Percentiles rank a stretch among this genome's conserved stretches.
Conservation (phyloP, 2,329 filamentous ascomycete species). For the Hypoxylon sp. region DNA sequence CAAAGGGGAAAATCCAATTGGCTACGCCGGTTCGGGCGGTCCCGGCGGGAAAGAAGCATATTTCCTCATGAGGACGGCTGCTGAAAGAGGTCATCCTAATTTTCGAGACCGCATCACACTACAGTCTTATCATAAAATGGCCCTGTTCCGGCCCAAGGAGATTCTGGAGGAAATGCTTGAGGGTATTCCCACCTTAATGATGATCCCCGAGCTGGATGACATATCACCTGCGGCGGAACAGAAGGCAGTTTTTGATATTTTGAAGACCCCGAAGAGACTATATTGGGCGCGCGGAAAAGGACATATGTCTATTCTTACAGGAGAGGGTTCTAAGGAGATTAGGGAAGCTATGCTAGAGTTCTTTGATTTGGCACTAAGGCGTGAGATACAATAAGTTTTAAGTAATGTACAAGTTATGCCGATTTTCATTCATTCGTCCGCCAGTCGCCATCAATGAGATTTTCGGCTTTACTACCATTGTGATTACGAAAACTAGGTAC, state of each 20-base stretch:
- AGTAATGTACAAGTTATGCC: neutral
- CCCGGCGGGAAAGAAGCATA: constrained; percentile 44
- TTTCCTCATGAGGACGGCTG: constrained; percentile 41
- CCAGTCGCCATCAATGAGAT: neutral
- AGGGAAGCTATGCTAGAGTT: constrained; percentile 15
- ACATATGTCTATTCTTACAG: constrained; percentile 13
- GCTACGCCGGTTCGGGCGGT: constrained; percentile 31
- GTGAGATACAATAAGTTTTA: constrained; percentile 7
- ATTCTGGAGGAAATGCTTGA: constrained; percentile 38
- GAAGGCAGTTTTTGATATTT: constrained; percentile 44
- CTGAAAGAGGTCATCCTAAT: constrained; percentile 36
- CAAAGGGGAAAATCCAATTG: constrained; percentile 20
- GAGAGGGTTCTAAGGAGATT: constrained; percentile 16
- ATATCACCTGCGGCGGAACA: constrained; percentile 45
- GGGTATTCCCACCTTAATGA: constrained; percentile 48
- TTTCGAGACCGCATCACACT: constrained; percentile 50
- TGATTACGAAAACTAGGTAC: neutral
- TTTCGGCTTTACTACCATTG: neutral
- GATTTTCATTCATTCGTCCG: neutral
- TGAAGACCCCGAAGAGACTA: constrained; percentile 24
- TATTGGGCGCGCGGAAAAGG: constrained; percentile 24
- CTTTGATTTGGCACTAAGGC: constrained; percentile 2
- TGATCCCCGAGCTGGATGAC: constrained; percentile 51
- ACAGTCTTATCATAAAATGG: constrained; percentile 50
- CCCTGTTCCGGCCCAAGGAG: constrained; percentile 43